These are phyloP conservation scores for Nepenthes gracilis DNA, from an alignment of 148 eudicot species.

Conservation along the genomic window DNA sequence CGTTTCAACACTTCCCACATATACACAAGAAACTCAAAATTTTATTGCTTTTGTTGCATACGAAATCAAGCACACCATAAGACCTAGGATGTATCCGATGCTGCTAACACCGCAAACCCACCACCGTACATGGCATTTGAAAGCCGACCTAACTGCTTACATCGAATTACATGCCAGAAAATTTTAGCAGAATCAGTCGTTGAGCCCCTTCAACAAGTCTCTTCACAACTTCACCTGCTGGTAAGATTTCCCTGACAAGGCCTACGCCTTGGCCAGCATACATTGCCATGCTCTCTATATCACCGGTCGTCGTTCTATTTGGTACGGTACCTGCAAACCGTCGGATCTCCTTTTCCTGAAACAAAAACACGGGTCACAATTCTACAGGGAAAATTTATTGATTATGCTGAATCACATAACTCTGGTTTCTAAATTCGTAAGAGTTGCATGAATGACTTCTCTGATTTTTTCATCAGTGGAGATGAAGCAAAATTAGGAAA, in stretches of 20 bases:
- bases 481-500: too few relatives aligned
- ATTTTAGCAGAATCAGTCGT: slow-evolving; percentile 30
- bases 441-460: too few relatives aligned
- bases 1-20: too few relatives aligned
- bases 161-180: slow-evolving; percentile 6
- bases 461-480: too few relatives aligned
- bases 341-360: slow-evolving; percentile 67
- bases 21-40: too few relatives aligned
- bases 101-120: too few relatives aligned
- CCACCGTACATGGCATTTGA: too few relatives aligned
- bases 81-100: too few relatives aligned
- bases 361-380: not conserved
- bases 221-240: slow-evolving; percentile 59
- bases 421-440: too few relatives aligned
- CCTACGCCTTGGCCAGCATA: slow-evolving; percentile 86
- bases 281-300: slow-evolving; percentile 91
- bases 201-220: slow-evolving; percentile 57
- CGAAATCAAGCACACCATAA: too few relatives aligned
- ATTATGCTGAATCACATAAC: not conserved
- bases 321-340: slow-evolving; percentile 87
- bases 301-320: slow-evolving; percentile 63
- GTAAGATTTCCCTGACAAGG: slow-evolving; percentile 67
- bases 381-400: not conserved
- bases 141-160: too few relatives aligned
- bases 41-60: too few relatives aligned